Conservation (phyloP, 2,329 filamentous ascomycete species). For the Alternaria rosae region DNA sequence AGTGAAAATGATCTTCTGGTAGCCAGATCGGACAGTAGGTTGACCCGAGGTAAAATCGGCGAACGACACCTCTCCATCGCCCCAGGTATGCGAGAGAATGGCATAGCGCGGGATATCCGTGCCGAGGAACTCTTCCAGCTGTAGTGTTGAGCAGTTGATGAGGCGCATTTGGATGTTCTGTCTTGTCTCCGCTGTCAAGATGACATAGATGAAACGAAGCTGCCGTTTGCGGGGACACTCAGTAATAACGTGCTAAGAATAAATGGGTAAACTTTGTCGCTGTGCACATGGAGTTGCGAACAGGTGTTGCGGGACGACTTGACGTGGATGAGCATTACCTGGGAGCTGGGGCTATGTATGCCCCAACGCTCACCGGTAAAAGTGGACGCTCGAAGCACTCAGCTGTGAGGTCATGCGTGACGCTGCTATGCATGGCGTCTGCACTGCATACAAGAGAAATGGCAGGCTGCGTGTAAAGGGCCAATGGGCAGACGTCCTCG, state of each 20-base stretch:
- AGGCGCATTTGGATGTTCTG: background rate
- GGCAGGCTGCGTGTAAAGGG: background rate
- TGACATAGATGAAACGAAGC: background rate
- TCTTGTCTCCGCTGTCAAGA: background rate
- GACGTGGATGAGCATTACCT: background rate
- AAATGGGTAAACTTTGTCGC: background rate
- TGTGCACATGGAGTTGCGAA: background rate
- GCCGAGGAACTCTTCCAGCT: slow-evolving; percentile 2
- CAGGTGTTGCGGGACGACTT: background rate
- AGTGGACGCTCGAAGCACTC: background rate
- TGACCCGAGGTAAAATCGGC: background rate
- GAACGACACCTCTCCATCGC: background rate
- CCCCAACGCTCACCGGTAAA: background rate
- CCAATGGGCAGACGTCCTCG: background rate
- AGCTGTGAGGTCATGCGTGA: background rate
- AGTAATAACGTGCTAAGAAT: background rate
- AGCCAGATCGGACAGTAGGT: background rate
- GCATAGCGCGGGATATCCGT: background rate
- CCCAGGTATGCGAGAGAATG: background rate
- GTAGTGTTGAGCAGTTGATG: background rate
- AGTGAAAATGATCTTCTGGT: background rate
- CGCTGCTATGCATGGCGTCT: background rate
- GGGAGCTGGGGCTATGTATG: background rate
- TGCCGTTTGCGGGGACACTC: background rate
- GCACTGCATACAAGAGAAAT: background rate